Base-by-base conservation (phyloP, 306 rosid genomes). In the Medicago ruthenica region DNA sequence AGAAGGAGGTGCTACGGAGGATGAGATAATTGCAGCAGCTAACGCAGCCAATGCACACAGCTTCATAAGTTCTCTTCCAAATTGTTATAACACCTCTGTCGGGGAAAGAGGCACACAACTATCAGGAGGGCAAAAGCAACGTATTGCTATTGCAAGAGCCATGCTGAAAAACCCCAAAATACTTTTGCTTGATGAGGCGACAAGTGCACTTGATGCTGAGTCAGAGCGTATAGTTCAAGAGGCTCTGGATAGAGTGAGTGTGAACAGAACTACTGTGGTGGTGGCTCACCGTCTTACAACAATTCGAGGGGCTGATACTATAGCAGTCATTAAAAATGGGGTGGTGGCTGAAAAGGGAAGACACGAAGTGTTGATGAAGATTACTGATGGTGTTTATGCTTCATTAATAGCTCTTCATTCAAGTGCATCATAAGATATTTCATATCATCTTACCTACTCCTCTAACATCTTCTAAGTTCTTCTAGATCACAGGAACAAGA, bases 71-170 rank as follows among this genome's bases (percentile, higher is more conserved):
- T 84, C 93, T 36, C 79, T 92, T 66, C 91, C 97, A 36, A 65
- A 69, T 2, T 92, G 97, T 16, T 90, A 87, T 47, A 87, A 89
- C 39, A 89, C 97, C 7, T 39, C 79, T 0, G 97, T 95, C 3
- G 99, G 97, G 1, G 97, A 95, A 75, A 87, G 97, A 79, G 97
- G 99, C 48, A 83, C 88, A 5, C 99, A 92, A 40, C 9, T 95
- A 5, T 95, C 99, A 0, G 98, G 97, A 34, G 98, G 98, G 3
- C 99, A 95, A 55, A 95, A 95, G 75, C 99, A 92, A 39, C 83
- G 99, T 36, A 92, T 95, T 11, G 92, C 93, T 80, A 90, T 95
- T 51, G 97, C 97, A 6, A 89, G 97, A 76, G 99, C 96, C 41
- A 89, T 92, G 21, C 75, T 95, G 16, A 95, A 92, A 55, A 63